phyloP scores from a whole-genome alignment of 371 early-diverging fungal genomes.

The Apophysomyces variabilis region DNA sequence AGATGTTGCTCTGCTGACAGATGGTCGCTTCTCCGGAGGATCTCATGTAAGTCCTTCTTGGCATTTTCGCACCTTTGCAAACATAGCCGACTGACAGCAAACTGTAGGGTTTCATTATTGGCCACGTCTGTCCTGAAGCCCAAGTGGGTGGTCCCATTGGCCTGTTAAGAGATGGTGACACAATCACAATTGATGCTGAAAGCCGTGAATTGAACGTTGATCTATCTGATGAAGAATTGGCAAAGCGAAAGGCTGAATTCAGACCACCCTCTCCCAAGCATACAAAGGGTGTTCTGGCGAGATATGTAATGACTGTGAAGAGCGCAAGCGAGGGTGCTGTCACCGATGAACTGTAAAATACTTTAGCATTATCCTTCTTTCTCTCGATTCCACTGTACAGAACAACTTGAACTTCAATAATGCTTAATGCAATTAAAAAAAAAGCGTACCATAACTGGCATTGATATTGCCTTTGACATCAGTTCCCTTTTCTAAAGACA shows the following conservation, averaged over 20 bases:
- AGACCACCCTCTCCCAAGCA: constrained; percentile 83
- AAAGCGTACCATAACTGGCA: neutral
- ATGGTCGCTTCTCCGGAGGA: constrained; percentile 97
- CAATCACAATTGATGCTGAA: constrained; percentile 85
- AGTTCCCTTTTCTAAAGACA: no score
- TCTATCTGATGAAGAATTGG: constrained; percentile 80
- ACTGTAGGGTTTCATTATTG: constrained; percentile 90
- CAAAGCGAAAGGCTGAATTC: constrained; percentile 70
- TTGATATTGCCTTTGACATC: neutral
- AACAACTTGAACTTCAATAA: neutral
- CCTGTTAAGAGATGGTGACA: constrained; percentile 86
- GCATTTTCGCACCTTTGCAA: neutral
- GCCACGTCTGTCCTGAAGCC: constrained; percentile 98
- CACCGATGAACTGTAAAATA: constrained; percentile 69
- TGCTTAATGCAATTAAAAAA: neutral
- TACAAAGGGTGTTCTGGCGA: constrained; percentile 86
- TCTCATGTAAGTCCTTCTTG: constrained; percentile 70
- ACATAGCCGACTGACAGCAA: neutral
- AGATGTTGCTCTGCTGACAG: constrained; percentile 94
- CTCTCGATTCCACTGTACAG: neutral
- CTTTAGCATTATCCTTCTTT: neutral
- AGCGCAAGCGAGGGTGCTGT: constrained; percentile 86
- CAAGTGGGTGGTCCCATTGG: constrained; percentile 96
- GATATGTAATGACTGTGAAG: constrained; percentile 89
- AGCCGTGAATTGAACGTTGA: constrained; percentile 73